phyloP scores from a whole-genome alignment of 371 early-diverging fungal genomes.

The Haplosporangium sp. region DNA sequence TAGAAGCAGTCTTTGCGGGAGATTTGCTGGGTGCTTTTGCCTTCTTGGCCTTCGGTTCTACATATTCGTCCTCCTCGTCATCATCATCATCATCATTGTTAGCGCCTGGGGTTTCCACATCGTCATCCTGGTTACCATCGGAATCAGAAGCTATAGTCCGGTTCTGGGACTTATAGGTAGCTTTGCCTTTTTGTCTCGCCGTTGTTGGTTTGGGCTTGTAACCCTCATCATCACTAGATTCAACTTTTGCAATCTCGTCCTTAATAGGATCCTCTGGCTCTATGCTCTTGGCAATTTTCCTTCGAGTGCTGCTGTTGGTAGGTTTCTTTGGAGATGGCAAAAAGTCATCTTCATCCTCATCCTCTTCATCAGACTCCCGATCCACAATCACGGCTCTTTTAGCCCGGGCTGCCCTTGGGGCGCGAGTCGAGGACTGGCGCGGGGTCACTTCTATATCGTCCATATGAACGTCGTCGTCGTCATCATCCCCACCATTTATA shows the following conservation, averaged over 20 bases:
- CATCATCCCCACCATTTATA: constrained; percentile 21
- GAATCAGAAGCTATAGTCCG: constrained; percentile 27
- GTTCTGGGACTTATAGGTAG: constrained; percentile 25
- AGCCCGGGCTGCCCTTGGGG: constrained; percentile 41
- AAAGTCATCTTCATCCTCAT: constrained; percentile 40
- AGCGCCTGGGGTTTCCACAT: neutral
- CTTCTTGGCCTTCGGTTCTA: constrained; percentile 26
- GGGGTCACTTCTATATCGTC: constrained; percentile 31
- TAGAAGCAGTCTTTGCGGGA: constrained; percentile 5
- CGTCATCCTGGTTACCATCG: constrained; percentile 7
- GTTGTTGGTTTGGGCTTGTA: constrained; percentile 10
- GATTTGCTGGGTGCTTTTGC: neutral
- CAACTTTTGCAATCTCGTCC: constrained; percentile 5
- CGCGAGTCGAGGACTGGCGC: constrained; percentile 24
- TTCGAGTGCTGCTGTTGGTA: neutral
- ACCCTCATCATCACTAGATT: constrained; percentile 18
- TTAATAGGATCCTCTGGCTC: constrained; percentile 16
- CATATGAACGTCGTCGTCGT: constrained; percentile 16
- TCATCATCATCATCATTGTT: constrained; percentile 14
- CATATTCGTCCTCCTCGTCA: constrained; percentile 30
- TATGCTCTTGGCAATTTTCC: constrained; percentile 34
- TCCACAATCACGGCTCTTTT: constrained; percentile 45
- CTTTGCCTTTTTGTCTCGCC: constrained; percentile 21
- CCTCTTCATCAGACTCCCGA: constrained; percentile 31
- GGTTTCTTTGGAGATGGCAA: constrained; percentile 28